Conservation (phyloP, 2,329 filamentous ascomycete genomes). For the Talaromyces piceae region DNA sequence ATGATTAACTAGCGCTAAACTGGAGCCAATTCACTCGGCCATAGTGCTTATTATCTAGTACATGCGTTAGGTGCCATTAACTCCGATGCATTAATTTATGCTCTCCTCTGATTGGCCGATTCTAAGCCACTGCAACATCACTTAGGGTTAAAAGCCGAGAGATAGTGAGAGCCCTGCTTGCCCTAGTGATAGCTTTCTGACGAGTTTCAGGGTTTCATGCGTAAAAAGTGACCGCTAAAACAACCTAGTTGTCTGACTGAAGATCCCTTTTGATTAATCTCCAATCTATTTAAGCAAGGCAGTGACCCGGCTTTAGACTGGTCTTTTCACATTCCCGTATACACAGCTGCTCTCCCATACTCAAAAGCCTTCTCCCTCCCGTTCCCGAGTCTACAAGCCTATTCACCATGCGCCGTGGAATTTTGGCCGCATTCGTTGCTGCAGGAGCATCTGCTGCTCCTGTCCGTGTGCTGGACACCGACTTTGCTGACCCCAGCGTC, state of each 20-base stretch:
- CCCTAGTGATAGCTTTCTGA: not conserved
- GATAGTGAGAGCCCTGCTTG: not conserved
- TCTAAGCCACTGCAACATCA: not conserved
- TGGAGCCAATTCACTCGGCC: not conserved
- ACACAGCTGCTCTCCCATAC: not conserved
- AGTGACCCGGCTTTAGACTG: not conserved
- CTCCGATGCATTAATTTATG: not conserved
- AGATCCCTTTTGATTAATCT: no score
- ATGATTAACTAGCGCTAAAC: not conserved
- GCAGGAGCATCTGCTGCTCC: slow-evolving; percentile 13
- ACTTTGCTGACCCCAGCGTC: slow-evolving; percentile 52
- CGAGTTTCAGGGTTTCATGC: not conserved
- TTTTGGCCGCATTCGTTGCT: not conserved
- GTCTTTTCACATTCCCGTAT: not conserved
- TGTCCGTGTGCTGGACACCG: slow-evolving; percentile 23
- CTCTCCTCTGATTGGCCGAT: not conserved
- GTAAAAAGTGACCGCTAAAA: no score
- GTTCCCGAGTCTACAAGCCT: not conserved
- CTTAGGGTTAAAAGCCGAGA: no score
- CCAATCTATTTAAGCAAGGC: not conserved
- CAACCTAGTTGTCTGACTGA: not conserved
- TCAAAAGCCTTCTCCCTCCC: no score
- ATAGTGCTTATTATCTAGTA: not conserved
- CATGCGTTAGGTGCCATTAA: not conserved
- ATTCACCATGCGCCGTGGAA: not conserved